A percentile compares a stretch with the other conserved stretches of the same genome.
These are phyloP conservation scores for Tolypocladium paradoxum DNA, from an alignment of 2,329 filamentous ascomycete genomes.

Conservation along the genomic window DNA sequence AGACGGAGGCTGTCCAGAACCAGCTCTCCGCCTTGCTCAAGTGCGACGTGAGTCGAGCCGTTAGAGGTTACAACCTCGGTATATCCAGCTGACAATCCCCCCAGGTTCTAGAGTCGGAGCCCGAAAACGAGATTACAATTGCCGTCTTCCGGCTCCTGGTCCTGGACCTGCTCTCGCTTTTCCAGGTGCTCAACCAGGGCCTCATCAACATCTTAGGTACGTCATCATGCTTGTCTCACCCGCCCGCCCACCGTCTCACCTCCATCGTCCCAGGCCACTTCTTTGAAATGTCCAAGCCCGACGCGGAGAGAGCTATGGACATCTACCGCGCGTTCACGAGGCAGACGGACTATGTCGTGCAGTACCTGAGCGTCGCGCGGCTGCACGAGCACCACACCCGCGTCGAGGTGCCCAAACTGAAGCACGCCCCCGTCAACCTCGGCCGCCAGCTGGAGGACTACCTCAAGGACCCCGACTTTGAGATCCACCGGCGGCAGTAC, in stretches of 20 bases:
- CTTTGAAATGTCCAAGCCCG: slow-evolving; percentile 93
- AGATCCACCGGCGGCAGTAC: slow-evolving; percentile 85
- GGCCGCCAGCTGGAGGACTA: slow-evolving; percentile 89
- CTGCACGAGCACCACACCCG: slow-evolving; percentile 88
- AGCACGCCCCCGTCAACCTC: slow-evolving; percentile 89
- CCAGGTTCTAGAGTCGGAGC: slow-evolving; percentile 75
- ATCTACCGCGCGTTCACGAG: slow-evolving; percentile 89
- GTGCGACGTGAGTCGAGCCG: slow-evolving; percentile 61
- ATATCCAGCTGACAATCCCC: neutral
- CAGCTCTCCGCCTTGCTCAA: slow-evolving; percentile 78
- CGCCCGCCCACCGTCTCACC: slow-evolving; percentile 6
- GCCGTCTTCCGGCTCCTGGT: slow-evolving; percentile 89
- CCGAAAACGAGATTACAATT: slow-evolving; percentile 92
- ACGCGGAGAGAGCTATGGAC: slow-evolving; percentile 81
- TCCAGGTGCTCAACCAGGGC: slow-evolving; percentile 91
- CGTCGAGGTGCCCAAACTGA: slow-evolving; percentile 90
- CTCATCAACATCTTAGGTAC: slow-evolving; percentile 92
- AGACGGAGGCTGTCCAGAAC: slow-evolving; percentile 82
- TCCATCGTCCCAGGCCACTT: slow-evolving; percentile 61
- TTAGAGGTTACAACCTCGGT: neutral
- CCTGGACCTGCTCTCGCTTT: slow-evolving; percentile 77
- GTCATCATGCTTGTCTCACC: slow-evolving; percentile 15
- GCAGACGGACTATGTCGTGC: slow-evolving; percentile 86
- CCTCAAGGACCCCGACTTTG: slow-evolving; percentile 87
- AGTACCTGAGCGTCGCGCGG: slow-evolving; percentile 76